These are phyloP conservation scores for Pharnaceum exiguum DNA, from an alignment of 148 eudicot species.

Conservation along the genomic window DNA sequence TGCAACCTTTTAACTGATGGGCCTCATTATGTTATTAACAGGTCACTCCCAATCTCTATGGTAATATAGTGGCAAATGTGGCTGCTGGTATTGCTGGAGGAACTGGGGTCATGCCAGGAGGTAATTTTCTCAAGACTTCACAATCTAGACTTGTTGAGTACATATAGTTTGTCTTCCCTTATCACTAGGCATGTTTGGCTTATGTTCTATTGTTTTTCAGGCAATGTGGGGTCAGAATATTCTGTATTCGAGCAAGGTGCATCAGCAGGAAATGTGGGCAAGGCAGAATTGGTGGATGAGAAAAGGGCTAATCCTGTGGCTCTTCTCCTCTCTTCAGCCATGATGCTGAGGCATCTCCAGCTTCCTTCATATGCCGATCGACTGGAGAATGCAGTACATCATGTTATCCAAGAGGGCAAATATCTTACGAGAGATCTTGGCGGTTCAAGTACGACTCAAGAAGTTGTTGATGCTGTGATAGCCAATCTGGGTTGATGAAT, in stretches of 20 bases:
- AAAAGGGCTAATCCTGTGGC: slow-evolving; percentile 86
- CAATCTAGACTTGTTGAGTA: background rate
- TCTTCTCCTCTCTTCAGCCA: slow-evolving; percentile 69
- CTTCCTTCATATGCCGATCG: slow-evolving; percentile 78
- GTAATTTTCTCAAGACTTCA: slow-evolving; percentile 21
- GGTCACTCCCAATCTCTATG: slow-evolving; percentile 91
- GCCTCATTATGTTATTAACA: slow-evolving; percentile 20
- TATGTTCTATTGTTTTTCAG: too few species aligned
- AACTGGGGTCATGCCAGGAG: slow-evolving; percentile 88
- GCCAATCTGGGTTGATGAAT: slow-evolving; percentile 46
- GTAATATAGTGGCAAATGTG: slow-evolving; percentile 75
- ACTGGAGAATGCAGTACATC: slow-evolving; percentile 56
- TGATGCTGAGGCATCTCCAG: slow-evolving; percentile 86
- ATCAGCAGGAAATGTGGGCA: slow-evolving; percentile 89
- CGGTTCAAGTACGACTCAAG: slow-evolving; percentile 63
- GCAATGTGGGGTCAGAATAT: slow-evolving; percentile 75
- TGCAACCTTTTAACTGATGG: too few species aligned
- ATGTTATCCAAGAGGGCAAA: slow-evolving; percentile 52
- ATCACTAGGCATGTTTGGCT: too few species aligned
- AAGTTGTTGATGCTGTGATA: slow-evolving; percentile 71
- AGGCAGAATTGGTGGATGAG: slow-evolving; percentile 45
- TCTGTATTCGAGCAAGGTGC: slow-evolving; percentile 94
- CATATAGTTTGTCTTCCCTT: background rate
- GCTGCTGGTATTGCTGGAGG: slow-evolving; percentile 93
- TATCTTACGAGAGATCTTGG: slow-evolving; percentile 68